These are phyloP conservation scores for Arxiozyma slooffiae DNA, from an alignment of 1,139 yeast species.

Conservation along the genomic window DNA sequence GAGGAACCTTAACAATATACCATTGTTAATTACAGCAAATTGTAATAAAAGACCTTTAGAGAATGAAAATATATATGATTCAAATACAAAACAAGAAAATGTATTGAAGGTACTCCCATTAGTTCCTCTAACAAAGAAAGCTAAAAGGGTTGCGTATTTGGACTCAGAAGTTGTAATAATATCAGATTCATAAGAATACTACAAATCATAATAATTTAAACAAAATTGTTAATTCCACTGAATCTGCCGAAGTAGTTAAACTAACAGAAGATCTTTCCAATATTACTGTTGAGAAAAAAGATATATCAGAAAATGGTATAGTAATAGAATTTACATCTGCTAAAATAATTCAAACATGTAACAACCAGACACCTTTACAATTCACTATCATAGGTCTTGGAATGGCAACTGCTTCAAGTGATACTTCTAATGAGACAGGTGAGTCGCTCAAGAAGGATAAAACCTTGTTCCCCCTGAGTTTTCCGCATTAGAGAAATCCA, in stretches of 20 bases:
- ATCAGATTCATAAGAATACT: background rate
- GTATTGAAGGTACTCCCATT: background rate
- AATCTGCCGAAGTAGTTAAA: background rate
- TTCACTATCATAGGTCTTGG: background rate
- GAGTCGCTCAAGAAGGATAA: background rate
- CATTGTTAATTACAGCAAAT: background rate
- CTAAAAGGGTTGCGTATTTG: background rate
- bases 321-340: background rate
- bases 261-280: background rate
- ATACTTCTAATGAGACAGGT: background rate
- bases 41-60: background rate
- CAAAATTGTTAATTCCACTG: background rate
- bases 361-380: background rate
- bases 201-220: background rate
- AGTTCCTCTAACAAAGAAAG: background rate
- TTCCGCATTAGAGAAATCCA: background rate
- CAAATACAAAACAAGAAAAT: background rate
- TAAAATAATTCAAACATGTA: background rate
- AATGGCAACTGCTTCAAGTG: background rate
- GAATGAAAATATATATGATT: background rate
- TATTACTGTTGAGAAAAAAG: no score
- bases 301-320: background rate
- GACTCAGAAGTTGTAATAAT: background rate
- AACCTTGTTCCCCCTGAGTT: background rate
- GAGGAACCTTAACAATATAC: background rate